Evolutionary conservation across 2,329 filamentous ascomycete genomes (phyloP).

Genomic region (Amauroascus verrucosus): DNA sequence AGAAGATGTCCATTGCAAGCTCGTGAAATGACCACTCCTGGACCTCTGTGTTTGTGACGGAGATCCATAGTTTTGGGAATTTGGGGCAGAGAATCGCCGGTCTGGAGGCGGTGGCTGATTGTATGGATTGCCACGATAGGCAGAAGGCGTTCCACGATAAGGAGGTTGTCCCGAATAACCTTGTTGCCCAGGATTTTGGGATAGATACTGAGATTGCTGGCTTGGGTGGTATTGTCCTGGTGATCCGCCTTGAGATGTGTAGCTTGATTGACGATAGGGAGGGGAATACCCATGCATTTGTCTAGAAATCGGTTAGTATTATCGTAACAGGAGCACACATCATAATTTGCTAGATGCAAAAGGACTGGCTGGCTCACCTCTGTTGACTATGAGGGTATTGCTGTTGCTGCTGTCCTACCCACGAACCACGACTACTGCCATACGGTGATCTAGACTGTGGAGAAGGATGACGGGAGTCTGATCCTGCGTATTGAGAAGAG

Average conservation of each 20-base stretch:
- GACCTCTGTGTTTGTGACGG: conserved; percentile 41
- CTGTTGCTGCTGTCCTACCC: conserved; percentile 37
- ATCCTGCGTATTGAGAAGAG: conserved; percentile 50
- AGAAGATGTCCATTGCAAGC: conserved; percentile 60
- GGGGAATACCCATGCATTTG: conserved; percentile 50
- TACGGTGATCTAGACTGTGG: conserved; percentile 55
- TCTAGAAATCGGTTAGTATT: conserved; percentile 19
- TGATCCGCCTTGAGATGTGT: conserved; percentile 44
- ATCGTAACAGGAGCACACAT: too few relatives aligned
- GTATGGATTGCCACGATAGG: conserved; percentile 53
- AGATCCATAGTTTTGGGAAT: conserved; percentile 39
- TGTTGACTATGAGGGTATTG: conserved; percentile 37
- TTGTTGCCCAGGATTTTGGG: conserved; percentile 49
- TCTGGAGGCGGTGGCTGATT: conserved; percentile 30
- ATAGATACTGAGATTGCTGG: conserved; percentile 40
- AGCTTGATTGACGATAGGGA: conserved; percentile 49
- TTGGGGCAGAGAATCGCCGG: conserved; percentile 36
- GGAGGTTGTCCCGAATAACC: conserved; percentile 37
- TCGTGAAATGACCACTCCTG: conserved; percentile 50
- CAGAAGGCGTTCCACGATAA: conserved; percentile 44
- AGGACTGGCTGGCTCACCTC: conserved; percentile 36
- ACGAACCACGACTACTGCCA: conserved; percentile 44
- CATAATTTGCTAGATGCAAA: neutral
- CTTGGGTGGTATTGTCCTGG: conserved; percentile 48
- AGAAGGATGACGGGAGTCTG: conserved; percentile 48